Evolutionary conservation across 192 early-diverging fungal species (phyloP), one percentile per base, ranked within the genome.

Genomic region (Paraglomus occultum): DNA sequence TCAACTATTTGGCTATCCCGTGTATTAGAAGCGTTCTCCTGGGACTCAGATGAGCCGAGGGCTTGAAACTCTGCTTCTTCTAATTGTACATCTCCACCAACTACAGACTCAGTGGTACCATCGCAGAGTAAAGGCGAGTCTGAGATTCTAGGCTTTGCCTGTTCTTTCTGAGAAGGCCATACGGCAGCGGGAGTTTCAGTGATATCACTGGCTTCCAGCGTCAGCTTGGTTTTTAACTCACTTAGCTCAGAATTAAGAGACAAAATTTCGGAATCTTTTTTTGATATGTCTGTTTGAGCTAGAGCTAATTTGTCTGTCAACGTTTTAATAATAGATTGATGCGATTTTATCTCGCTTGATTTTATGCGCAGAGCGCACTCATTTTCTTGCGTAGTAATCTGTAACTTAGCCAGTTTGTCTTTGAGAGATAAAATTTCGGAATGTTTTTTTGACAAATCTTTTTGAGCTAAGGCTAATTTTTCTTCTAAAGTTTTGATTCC

Each of bases 401-500:
- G 12, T 12, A 51, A 51, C 39, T 51, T 17, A 65, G 15, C 46
- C 43, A 58, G 1, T 10, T 58, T 39, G 43, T 23, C 38, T 38
- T 51, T 65, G 14, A 65, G 46, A 51, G 14, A 51, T 9, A 14
- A 22, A 7, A 65, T 51, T 65, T 65, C 48, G 40, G 63, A 38
- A 11, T 23, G 14, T 65, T 65, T 65, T 14, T 65, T 65, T 38
- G 20, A 65, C 51, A 50, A 51, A 39, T 65, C 63, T 39, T 65
- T 65, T 38, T 65, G 46, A 20, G 48, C 5, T 51, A 51, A 65
- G 40, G 7, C 49, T 65, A 65, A 65, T 38, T 65, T 65, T 51
- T 18, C 58, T 61, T 61, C 51, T 23, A 65, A 65, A 51, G 17
- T 51, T 51, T 65, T 65, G 14, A 65, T 65, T 50, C 51, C 23